A percentile compares a stretch with the other conserved stretches of the same genome.
Evolutionary conservation across 306 rosid genomes (phyloP).

Genomic region (Begonia masoniana): DNA sequence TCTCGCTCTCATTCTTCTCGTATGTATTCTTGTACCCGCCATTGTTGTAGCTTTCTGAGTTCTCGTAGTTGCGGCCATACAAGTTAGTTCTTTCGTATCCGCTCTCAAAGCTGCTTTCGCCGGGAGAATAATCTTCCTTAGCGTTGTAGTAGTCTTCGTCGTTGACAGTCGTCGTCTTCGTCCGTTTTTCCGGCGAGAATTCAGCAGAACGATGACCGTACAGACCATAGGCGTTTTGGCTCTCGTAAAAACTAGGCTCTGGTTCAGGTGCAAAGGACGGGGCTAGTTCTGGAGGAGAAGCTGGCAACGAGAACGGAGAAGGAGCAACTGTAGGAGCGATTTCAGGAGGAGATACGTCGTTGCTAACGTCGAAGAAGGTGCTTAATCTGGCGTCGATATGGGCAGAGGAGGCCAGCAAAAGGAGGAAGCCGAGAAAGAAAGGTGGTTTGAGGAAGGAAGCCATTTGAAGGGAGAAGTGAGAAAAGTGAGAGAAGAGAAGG

Average conservation of each 20-base stretch:
- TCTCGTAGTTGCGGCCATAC: conserved; percentile 7
- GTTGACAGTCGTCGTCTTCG: conserved; percentile 21
- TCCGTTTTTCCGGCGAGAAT: conserved; percentile 7
- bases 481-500: neutral
- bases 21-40: conserved; percentile 11
- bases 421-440: conserved; percentile 26
- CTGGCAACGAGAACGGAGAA: conserved; percentile 5
- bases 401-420: conserved; percentile 23
- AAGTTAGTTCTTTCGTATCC: conserved; percentile 18
- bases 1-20: conserved; percentile 16
- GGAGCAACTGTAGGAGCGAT: neutral
- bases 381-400: conserved; percentile 46
- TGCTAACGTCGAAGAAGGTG: conserved; percentile 22
- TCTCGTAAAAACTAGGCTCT: conserved; percentile 16
- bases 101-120: conserved; percentile 15
- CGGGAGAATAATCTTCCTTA: conserved; percentile 14
- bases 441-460: conserved; percentile 20
- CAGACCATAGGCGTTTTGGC: conserved; percentile 39
- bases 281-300: conserved; percentile 6
- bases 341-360: conserved; percentile 7
- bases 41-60: conserved; percentile 10
- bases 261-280: conserved; percentile 17
- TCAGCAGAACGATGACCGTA: conserved; percentile 22
- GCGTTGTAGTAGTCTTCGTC: conserved; percentile 26
- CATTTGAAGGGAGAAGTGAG: conserved; percentile 20